Evolutionary conservation across 1,284 basidiomycete species (phyloP), one percentile per base, ranked within the genome.

Genomic region (Apiotrichum gamsii): DNA sequence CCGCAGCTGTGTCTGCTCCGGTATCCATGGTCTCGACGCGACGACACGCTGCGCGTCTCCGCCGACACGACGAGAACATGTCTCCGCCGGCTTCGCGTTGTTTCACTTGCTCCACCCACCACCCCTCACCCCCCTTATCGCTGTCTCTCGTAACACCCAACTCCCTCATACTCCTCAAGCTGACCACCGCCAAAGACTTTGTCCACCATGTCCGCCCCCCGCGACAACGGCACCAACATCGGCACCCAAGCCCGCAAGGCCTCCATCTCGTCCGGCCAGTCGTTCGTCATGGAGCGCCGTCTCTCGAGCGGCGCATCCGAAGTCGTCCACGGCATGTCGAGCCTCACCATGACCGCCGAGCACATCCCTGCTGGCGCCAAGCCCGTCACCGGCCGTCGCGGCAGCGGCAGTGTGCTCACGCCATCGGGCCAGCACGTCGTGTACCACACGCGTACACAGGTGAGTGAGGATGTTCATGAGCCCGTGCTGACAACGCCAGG

Each of bases 401-500:
- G 69, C 2, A 67, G 63, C 50, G 84, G 85, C 18, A 83, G 80
- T 56, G 71, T 86, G 45, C 77, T 79, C 30, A 77, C 87, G 59
- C 80, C 85, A 32, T 78, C 79, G 20, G 87, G 86, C 9, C 80
- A 83, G 70, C 82, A 82, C 20, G 77, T 87, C 48, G 83, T 87
- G 25, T 81, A 83, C 64, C 86, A 89, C 58, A 68, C 65, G 29
- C 54, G 71, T 43, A 72, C 65, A 15, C 59, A 70, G 25, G 70
- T 72, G 48, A 48, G 67, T 42, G 4, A 15, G 10, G 16, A 9
- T 38, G 14, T 25, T 25, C 19, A 16, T 13, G 14, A 6, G 23
- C 13, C 13, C 2, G 6, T 18, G 36, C 53, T 55, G 40, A 51
- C 53, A 2, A 5, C 31, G 1, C 25, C 37, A 74, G 67, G 69